Conservation (phyloP, 78 protist species). For the Polysphondylium violaceum region DNA sequence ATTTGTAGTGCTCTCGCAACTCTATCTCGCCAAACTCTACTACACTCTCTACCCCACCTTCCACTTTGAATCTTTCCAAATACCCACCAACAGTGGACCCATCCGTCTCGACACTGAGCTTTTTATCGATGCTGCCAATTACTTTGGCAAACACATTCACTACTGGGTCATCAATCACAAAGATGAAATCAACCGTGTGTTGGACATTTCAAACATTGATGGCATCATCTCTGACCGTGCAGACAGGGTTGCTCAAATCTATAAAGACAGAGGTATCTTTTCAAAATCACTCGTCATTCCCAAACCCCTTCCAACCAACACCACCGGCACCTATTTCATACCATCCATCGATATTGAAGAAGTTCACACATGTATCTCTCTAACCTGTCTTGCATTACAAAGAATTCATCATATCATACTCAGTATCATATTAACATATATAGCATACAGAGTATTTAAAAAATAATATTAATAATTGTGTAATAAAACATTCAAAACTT, state of each 20-base stretch:
- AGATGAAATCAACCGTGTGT: slow-evolving; percentile 6
- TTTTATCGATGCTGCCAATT: slow-evolving; percentile 15
- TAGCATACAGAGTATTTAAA: too few species aligned
- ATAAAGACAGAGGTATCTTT: neutral
- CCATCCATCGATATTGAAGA: slow-evolving; percentile 36
- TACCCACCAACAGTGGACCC: slow-evolving; percentile 38
- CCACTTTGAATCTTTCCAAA: slow-evolving; percentile 9
- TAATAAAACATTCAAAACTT: too few species aligned
- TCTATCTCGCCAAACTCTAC: slow-evolving; percentile 12
- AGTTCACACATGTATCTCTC: slow-evolving; percentile 41
- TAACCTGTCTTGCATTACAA: slow-evolving; percentile 33
- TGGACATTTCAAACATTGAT: neutral
- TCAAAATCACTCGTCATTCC: slow-evolving; percentile 1
- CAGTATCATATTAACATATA: too few species aligned
- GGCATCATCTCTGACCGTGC: slow-evolving; percentile 61
- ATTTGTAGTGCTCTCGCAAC: slow-evolving; percentile 6
- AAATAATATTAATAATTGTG: too few species aligned
- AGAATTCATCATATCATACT: slow-evolving; percentile 16
- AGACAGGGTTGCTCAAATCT: neutral
- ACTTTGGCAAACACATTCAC: slow-evolving; percentile 39
- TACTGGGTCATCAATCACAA: slow-evolving; percentile 47
- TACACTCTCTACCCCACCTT: slow-evolving; percentile 6
- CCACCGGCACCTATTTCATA: slow-evolving; percentile 50
- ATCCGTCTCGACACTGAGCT: slow-evolving; percentile 10
- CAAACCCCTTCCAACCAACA: slow-evolving; percentile 40